Percentiles rank a stretch among this genome's conserved stretches.
Evolutionary conservation across 176 grass and related monocot species (phyloP).

Genomic region (Melocanna baccifera): DNA sequence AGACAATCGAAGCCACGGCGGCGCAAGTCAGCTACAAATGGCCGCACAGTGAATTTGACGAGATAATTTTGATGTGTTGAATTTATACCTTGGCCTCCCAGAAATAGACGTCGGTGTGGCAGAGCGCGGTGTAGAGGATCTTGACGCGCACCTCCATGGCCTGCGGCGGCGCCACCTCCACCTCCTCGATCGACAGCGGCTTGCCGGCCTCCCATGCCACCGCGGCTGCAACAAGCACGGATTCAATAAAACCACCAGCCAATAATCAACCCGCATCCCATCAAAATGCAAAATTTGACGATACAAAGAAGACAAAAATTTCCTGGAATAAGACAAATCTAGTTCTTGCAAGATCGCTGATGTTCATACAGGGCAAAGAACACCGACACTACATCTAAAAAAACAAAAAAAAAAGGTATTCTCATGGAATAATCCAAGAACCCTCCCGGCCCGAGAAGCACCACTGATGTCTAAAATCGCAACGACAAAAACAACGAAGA

Average conservation of each 20-base stretch:
- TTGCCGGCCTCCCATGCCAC: constrained; percentile 88
- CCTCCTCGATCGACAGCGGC: constrained; percentile 72
- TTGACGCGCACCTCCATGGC: constrained; percentile 85
- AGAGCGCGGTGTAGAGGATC: constrained; percentile 74
- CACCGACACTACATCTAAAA: neutral
- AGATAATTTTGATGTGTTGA: neutral
- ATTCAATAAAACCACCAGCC: neutral
- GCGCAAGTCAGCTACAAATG: constrained; percentile 29
- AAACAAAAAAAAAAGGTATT: neutral
- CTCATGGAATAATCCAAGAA: too few species aligned
- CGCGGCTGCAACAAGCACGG: constrained; percentile 47
- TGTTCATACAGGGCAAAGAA: neutral
- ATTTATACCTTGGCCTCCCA: constrained; percentile 86
- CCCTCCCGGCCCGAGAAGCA: neutral
- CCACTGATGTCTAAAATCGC: neutral
- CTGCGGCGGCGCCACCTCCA: constrained; percentile 84
- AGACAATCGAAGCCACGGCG: neutral
- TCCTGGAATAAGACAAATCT: neutral
- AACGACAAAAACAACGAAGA: neutral
- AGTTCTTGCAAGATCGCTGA: neutral
- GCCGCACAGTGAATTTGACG: too few species aligned
- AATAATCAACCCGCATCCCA: neutral
- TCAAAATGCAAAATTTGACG: neutral
- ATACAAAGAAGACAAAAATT: neutral
- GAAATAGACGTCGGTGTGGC: constrained; percentile 89